Conservation (phyloP, 257 asterid species). For the Salvia rosmarinus region DNA sequence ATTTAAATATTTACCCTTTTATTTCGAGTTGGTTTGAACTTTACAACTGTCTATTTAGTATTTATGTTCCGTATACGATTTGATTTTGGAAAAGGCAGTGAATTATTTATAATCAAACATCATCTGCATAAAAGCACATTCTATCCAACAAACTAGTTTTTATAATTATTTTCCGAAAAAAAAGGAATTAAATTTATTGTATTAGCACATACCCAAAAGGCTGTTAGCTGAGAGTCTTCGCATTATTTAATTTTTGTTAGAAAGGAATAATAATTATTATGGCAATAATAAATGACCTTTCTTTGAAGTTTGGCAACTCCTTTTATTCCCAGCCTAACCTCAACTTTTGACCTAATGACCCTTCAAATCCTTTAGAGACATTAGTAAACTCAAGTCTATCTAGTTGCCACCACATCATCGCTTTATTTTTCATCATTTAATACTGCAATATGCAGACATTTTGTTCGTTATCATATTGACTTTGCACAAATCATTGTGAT, state of each 20-base stretch:
- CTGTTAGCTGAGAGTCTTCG: constrained; percentile 23
- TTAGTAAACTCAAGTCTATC: constrained; percentile 30
- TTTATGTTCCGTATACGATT: neutral
- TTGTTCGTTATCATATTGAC: constrained; percentile 21
- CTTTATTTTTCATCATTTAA: constrained; percentile 4
- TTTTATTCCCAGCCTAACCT: constrained; percentile 39
- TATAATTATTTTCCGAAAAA: neutral
- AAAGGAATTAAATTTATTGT: neutral
- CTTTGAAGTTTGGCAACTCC: constrained; percentile 26
- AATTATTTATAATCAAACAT: neutral
- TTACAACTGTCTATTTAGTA: too few species aligned
- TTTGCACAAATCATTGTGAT: constrained; percentile 1
- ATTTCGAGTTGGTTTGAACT: too few species aligned
- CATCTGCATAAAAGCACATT: constrained; percentile 32
- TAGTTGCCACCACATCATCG: constrained; percentile 30
- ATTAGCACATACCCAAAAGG: constrained; percentile 29
- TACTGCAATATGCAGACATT: constrained; percentile 25
- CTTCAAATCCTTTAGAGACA: constrained; percentile 46
- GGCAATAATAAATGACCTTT: constrained; percentile 5
- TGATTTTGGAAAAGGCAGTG: neutral
- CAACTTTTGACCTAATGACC: constrained; percentile 44
- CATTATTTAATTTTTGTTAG: neutral
- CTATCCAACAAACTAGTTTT: constrained; percentile 30
- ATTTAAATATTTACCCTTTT: too few species aligned
- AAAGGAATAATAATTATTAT: neutral